Base-by-base conservation (phyloP, 768 basidiomycete genomes). In the Amanita thiersii region DNA sequence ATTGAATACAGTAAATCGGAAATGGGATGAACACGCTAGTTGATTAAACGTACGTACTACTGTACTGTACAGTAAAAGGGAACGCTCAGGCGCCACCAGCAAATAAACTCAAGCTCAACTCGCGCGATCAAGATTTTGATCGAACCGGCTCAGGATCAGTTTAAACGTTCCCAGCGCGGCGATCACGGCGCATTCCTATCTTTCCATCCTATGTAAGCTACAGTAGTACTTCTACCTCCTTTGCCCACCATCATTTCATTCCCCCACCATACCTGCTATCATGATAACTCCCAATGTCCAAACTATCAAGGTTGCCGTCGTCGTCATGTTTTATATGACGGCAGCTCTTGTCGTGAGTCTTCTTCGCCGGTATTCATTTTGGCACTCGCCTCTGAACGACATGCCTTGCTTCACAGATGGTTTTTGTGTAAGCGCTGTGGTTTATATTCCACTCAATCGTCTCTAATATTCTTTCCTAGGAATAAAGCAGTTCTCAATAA, bases 311-410 rank as follows among this genome's bases (percentile, higher is more conserved):
- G 77, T 86, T 34, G 77, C 79, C 11, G 73, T 59, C n/a, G 85
- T 88, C 18, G 83, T 86, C 47, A 48, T 68, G 5, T 88, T 88
- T 61, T 88, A 86, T 65, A 86, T 88, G 84, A 58, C 60, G 15
- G 72, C 84, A 2, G 85, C 85, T 2, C 64, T 88, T 6, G 73
- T 86, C 29, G 82, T 86, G 53, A 58, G 82, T 70, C 24, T 26
- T 18, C 21, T 30, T 17, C 33, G 28, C 42, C 46, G 40, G n/a
- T 26, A 26, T 41, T 26, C 15, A 10, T 4, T 18, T 42, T 18
- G n/a, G 21, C 34, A n/a, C 41, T 30, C 17, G 23, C 19, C 24
- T 31, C 8, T 25, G 11, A 15, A 32, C 14, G 14, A 32, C 46
- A 36, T 33, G 39, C 19, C 34, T 21, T 35, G 32, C 45, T 3